Base-by-base conservation (phyloP, 768 basidiomycete species). In the Amanita rubescens region DNA sequence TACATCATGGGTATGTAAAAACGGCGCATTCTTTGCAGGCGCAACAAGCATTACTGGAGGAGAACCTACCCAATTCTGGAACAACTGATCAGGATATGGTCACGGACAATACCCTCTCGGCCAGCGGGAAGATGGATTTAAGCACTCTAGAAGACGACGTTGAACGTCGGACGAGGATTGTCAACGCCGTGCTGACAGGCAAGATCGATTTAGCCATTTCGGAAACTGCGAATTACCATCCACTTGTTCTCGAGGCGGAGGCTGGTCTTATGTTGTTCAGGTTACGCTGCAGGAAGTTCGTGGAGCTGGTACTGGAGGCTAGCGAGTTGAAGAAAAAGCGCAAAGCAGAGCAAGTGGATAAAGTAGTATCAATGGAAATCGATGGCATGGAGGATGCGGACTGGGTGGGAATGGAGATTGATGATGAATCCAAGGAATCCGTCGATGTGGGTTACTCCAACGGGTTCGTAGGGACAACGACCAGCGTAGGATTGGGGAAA, bases 1-100 rank as follows among this genome's bases (percentile, higher is more conserved):
- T 83, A 2, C 92, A 94, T 65, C 85, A 92, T 59, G 93, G 93
- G 8, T 92, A 91, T 62, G 80, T 79, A 14, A 79, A 77, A 35
- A 83, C 91, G 0, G 81, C 87, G 5, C 73, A 78, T 15, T 78
- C 85, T 1, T 84, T 94, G 61, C 76, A 81, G 59, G 75, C 70
- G 10, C 85, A 72, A 46, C 63, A 66, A 39, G 38, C 47, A 7
- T 24, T 35, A 24, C 43, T 46, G 9, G 44, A 37, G 32, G 24
- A 45, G 33, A 53, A 43, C 35, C 20, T 46, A 37, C 33, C 43
- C 25, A 48, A 39, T 30, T 37, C 27, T 22, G 54, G 46, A 55
- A 43, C 27, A 6, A 42, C 35, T 2, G 67, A 73, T 55, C 67
- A 66, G 51, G 82, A 79, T 52, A 67, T 79, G 54, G 80, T 80